Evolutionary conservation across 805 yeast genomes (phyloP), one percentile per base, ranked within the genome.

Genomic region (Metschnikowia matae): DNA sequence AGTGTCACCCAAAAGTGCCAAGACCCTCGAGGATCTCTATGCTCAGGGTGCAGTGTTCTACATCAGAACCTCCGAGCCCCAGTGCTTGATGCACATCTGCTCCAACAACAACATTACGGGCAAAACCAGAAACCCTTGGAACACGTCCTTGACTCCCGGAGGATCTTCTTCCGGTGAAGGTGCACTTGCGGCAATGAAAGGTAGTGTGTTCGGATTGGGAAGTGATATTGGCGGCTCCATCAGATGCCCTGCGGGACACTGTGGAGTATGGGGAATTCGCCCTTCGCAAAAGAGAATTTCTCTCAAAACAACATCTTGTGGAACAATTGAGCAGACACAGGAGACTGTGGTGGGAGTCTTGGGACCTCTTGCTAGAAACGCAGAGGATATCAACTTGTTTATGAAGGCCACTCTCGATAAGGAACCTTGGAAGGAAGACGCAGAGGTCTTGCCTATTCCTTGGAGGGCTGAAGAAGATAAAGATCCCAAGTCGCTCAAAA

Each of bases 161-260:
- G 60, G 60, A 2, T 57, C 60, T 5, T 55, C 59, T 3, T 50
- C 54, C 35, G 60, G 60, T 6, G 60, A 57, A 31, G 60, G 60
- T 35, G 60, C 56, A 4, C 50, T 57, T 40, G 57, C 58, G 6
- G 59, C 60, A 13, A 51, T 55, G 53, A 54, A 54, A 21, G 60
- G 60, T 33, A 49, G 56, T 31, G 59, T 54, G 20, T 56, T 57
- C 23, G 60, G 60, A 2, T 40, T 57, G 40, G 60, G 60, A 4
- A 54, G 58, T 37, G 60, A 57, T 36, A 57, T 57, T 18, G 60
- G 60, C 2, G 60, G 60, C 13, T 55, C 59, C 35, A 54, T 57
- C 40, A 46, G 60, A 21, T 46, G 54, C 20, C 60, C 60, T 14
- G 60, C 60, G 2, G 60, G 57, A 6, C 54, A 55, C 40, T 56